Percentiles rank a stretch among this genome's conserved stretches.
These are phyloP conservation scores for Calonectria leucothoes DNA, from an alignment of 2,329 filamentous ascomycete species.

Conservation along the genomic window DNA sequence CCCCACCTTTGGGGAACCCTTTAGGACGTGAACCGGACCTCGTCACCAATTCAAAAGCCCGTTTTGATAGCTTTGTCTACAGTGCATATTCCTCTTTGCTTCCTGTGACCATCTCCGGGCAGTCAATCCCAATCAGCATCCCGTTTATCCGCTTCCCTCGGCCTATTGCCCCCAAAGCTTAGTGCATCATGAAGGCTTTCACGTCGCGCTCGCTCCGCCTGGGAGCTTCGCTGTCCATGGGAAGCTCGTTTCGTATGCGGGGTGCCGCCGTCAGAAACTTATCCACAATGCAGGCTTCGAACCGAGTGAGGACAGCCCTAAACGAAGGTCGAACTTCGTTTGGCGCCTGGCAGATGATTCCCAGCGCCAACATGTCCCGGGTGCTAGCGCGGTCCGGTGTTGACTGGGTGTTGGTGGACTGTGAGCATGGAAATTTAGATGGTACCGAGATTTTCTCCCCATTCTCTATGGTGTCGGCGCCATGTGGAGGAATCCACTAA, in stretches of 20 bases:
- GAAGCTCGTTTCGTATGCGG: conserved; percentile 20
- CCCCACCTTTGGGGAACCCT: conserved; percentile 15
- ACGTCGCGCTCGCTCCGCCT: conserved; percentile 28
- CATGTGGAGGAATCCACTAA: background rate
- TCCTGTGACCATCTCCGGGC: background rate
- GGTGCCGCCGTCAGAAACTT: conserved; percentile 23
- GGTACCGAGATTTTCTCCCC: conserved; percentile 43
- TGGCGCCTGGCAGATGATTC: conserved; percentile 74
- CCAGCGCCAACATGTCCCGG: conserved; percentile 69
- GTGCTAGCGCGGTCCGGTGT: conserved; percentile 70
- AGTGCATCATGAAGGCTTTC: conserved; percentile 31
- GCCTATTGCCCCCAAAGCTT: background rate
- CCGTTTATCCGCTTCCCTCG: conserved; percentile 1
- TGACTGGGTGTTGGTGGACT: conserved; percentile 74
- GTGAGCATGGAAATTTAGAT: conserved; percentile 64
- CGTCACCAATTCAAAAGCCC: background rate
- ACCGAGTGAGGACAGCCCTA: conserved; percentile 63
- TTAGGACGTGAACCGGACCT: background rate
- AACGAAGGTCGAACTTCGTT: conserved; percentile 60
- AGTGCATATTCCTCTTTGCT: background rate
- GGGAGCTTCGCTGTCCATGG: conserved; percentile 24
- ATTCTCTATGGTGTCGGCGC: background rate
- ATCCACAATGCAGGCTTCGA: conserved; percentile 56
- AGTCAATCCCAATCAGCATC: background rate
- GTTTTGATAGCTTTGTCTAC: background rate